Conservation (phyloP, 2,329 filamentous ascomycete genomes). For the Exophiala oligosperma region DNA sequence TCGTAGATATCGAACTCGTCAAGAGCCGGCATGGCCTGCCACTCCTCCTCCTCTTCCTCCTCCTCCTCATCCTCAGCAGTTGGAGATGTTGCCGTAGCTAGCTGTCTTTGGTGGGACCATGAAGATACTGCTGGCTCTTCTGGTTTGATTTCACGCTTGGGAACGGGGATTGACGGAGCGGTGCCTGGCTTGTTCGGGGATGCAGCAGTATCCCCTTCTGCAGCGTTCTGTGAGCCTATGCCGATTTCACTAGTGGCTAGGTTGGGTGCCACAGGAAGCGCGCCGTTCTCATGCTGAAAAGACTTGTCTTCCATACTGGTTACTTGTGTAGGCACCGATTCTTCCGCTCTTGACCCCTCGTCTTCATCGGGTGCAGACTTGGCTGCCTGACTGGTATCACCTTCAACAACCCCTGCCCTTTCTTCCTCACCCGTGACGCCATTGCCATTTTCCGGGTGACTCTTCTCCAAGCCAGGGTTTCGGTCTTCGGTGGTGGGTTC, state of each 20-base stretch:
- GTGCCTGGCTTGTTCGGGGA: slow-evolving; percentile 8
- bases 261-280: too few species aligned
- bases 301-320: too few species aligned
- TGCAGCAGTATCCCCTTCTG: background rate
- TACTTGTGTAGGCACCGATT: too few species aligned
- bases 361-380: background rate
- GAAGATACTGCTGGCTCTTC: slow-evolving; percentile 62
- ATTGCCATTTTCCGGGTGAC: slow-evolving; percentile 13
- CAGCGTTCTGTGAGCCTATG: background rate
- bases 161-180: slow-evolving; percentile 29
- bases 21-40: slow-evolving; percentile 94
- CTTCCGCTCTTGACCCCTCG: background rate
- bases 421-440: too few species aligned
- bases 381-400: too few species aligned
- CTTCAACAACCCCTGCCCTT: too few species aligned
- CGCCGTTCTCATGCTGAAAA: too few species aligned
- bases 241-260: too few species aligned
- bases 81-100: slow-evolving; percentile 51
- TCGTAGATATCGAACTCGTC: slow-evolving; percentile 95
- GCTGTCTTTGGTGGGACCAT: slow-evolving; percentile 85
- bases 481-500: slow-evolving; percentile 20
- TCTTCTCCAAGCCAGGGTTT: background rate
- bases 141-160: slow-evolving; percentile 41
- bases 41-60: slow-evolving; percentile 62
- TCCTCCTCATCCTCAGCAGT: slow-evolving; percentile 40